Evolutionary conservation across 805 yeast species (phyloP), one percentile per base, ranked within the genome.

Genomic region (Wickerhamomyces ciferrii): DNA sequence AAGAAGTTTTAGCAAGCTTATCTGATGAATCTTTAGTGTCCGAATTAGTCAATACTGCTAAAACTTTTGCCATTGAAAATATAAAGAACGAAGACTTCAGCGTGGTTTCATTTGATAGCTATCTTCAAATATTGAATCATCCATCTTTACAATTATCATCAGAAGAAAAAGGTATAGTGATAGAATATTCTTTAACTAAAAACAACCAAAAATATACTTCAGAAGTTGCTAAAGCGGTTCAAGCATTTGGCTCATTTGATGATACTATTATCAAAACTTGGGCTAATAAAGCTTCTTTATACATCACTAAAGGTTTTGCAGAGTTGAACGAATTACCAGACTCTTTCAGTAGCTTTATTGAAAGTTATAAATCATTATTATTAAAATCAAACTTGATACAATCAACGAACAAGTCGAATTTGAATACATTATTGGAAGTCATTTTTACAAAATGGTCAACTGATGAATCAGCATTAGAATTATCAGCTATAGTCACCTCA

Each of bases 401-500:
- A 3, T 43, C 61, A 7, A 69, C 80, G 5, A 75, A 84, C 4
- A 54, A 57, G 9, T 53, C 71, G 7, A 67, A 81, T 44, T 48
- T 84, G 14, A 80, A 83, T 51, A 69, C 92, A 0, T 87, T 85
- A 49, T 58, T 84, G 27, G 90, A 86, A 58, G 87, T 76, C 4
- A 56, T 84, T 11, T 66, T 84, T 25, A 67, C 68, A 1, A 53
- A 59, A 32, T 84, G 89, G 84, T 56, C 78, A 1, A 51, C 53
- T 14, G 52, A 71, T 24, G 61, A 55, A 2, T 48, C 49, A 0
- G 69, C 78, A n/a, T 55, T 87, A 52, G 68, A 72, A 37, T 77
- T 82, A 55, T 66, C 70, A 3, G 53, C 66, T 36, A 49, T 78
- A 1, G 18, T 72, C 8, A 55, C 80, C 15, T 47, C 71, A 36